Percentiles rank a stretch among this genome's conserved stretches.
phyloP scores from a whole-genome alignment of 768 basidiomycete species.

The Termitomyces sp. region DNA sequence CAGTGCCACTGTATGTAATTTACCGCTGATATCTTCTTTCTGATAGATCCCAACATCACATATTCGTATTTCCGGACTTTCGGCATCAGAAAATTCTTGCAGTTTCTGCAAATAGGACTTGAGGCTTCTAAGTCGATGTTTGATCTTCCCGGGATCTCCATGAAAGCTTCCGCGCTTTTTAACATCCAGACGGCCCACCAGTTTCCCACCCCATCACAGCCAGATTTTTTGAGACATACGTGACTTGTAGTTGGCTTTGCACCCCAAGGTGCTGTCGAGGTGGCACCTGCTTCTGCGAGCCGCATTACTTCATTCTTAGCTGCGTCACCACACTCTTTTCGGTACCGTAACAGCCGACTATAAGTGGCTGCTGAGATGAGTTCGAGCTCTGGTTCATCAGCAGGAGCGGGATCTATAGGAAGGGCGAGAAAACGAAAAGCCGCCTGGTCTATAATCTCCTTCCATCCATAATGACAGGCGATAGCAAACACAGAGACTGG shows the following conservation, averaged over 20 bases:
- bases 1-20: conserved; percentile 1
- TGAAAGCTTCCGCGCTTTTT: conserved; percentile 27
- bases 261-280: conserved; percentile 9
- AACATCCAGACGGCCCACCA: conserved; percentile 34
- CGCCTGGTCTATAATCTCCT: conserved; percentile 27
- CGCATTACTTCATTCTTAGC: conserved; percentile 14
- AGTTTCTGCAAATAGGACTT: conserved; percentile 24
- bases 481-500: conserved; percentile 41
- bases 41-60: conserved; percentile 28
- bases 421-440: conserved; percentile 32
- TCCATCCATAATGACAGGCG: conserved; percentile 37
- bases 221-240: conserved; percentile 2
- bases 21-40: conserved; percentile 28
- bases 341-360: conserved; percentile 39
- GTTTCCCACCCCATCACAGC: conserved; percentile 15
- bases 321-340: conserved; percentile 33
- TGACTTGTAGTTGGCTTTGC: neutral
- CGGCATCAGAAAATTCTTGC: conserved; percentile 19
- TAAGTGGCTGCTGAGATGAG: conserved; percentile 37
- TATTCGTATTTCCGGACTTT: conserved; percentile 28
- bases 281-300: neutral
- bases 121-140: conserved; percentile 12
- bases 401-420: conserved; percentile 21
- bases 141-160: conserved; percentile 11
- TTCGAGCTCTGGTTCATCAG: conserved; percentile 40